Evolutionary conservation across 345 rosid genomes (phyloP).

Genomic region (Melaleuca alternifolia): DNA sequence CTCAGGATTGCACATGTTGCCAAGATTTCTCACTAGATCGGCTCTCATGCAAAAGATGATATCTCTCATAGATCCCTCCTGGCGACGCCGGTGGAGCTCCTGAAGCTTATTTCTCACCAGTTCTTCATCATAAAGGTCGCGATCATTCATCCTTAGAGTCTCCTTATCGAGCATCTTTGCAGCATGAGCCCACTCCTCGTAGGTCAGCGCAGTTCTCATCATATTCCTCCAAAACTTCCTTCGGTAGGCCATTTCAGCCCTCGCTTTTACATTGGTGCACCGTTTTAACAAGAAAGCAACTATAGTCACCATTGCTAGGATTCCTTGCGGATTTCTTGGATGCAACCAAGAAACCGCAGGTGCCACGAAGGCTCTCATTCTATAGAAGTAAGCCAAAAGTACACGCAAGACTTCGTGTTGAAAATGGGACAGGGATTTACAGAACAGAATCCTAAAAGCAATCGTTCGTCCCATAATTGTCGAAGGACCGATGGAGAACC

Average conservation of each 20-base stretch:
- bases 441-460: conserved; percentile 76
- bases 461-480: conserved; percentile 73
- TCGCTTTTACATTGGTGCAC: conserved; percentile 66
- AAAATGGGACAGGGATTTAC: conserved; percentile 63
- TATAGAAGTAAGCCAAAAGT: conserved; percentile 26
- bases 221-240: conserved; percentile 98
- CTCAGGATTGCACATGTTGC: conserved; percentile 95
- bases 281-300: conserved; percentile 82
- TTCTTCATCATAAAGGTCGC: conserved; percentile 76
- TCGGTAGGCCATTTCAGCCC: conserved; percentile 91
- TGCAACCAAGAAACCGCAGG: conserved; percentile 79
- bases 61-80: conserved; percentile 81
- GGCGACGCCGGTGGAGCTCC: conserved; percentile 80
- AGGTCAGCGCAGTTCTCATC: conserved; percentile 84
- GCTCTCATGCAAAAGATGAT: conserved; percentile 97
- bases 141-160: conserved; percentile 66
- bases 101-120: conserved; percentile 77
- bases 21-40: conserved; percentile 86
- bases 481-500: conserved; percentile 83
- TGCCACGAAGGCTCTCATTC: conserved; percentile 26
- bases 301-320: conserved; percentile 77
- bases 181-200: conserved; percentile 99
- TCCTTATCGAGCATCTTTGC: conserved; percentile 96
- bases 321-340: conserved; percentile 93
- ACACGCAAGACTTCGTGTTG: conserved; percentile 36